A percentile compares a stretch with the other conserved stretches of the same genome.
phyloP scores from a whole-genome alignment of 192 early-diverging fungal species.

The Mortierella alpina region DNA sequence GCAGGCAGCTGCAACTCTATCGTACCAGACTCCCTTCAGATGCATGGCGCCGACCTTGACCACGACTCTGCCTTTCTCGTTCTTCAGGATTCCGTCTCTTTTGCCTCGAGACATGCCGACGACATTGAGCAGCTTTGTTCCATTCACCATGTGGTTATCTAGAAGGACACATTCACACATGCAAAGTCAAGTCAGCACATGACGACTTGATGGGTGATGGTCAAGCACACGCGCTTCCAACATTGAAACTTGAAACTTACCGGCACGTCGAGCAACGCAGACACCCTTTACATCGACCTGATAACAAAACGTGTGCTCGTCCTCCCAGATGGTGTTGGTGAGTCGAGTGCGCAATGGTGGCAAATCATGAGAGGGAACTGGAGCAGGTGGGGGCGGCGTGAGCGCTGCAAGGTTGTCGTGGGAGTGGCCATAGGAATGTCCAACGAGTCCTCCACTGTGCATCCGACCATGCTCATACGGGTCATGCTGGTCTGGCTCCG shows the following conservation, averaged over 20 bases:
- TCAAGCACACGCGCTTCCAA: slow-evolving; percentile 3
- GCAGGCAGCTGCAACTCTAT: neutral
- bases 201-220: neutral
- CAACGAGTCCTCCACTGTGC: slow-evolving; percentile 45
- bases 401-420: slow-evolving; percentile 34
- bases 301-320: slow-evolving; percentile 82
- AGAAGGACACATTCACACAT: slow-evolving; percentile 12
- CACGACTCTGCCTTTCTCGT: slow-evolving; percentile 86
- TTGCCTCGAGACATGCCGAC: slow-evolving; percentile 90
- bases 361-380: slow-evolving; percentile 33
- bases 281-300: slow-evolving; percentile 86
- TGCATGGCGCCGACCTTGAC: slow-evolving; percentile 91
- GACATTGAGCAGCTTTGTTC: slow-evolving; percentile 88
- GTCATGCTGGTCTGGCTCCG: slow-evolving; percentile 35
- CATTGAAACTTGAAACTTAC: slow-evolving; percentile 37
- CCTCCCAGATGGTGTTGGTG: slow-evolving; percentile 87
- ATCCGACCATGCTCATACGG: slow-evolving; percentile 37
- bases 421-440: slow-evolving; percentile 33
- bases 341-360: slow-evolving; percentile 60
- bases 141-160: slow-evolving; percentile 91
- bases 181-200: slow-evolving; percentile 5
- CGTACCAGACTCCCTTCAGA: slow-evolving; percentile 87
- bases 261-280: slow-evolving; percentile 80
- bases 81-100: slow-evolving; percentile 87
- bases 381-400: slow-evolving; percentile 43